These are phyloP conservation scores for Podila epigama DNA, from an alignment of 192 early-diverging fungal species.

Conservation along the genomic window DNA sequence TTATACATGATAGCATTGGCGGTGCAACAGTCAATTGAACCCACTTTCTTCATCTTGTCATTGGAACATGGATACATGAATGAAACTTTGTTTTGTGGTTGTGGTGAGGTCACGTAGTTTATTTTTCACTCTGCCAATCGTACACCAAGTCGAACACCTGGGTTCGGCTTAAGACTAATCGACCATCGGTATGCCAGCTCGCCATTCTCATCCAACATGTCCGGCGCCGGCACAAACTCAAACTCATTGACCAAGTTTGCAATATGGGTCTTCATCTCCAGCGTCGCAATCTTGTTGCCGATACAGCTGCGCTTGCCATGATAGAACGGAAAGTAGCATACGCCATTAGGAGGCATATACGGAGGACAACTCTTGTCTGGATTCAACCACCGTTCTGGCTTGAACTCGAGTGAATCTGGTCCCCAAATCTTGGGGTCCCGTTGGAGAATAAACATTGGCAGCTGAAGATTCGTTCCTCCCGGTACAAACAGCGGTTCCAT, in stretches of 20 bases:
- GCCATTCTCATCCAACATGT: constrained; percentile 15
- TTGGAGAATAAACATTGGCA: constrained; percentile 56
- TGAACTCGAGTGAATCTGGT: constrained; percentile 40
- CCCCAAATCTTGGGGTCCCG: constrained; percentile 48
- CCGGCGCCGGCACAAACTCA: constrained; percentile 55
- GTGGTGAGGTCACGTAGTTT: not conserved
- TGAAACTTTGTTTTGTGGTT: not conserved
- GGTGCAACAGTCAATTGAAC: too few species aligned
- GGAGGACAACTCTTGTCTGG: constrained; percentile 13
- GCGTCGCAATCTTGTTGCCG: constrained; percentile 59
- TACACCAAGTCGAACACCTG: constrained; percentile 23
- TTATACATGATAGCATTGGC: too few species aligned
- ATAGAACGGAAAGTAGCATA: constrained; percentile 55
- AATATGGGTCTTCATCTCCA: constrained; percentile 62
- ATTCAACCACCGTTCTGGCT: constrained; percentile 53
- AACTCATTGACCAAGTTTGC: constrained; percentile 53
- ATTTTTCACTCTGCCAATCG: constrained; percentile 18
- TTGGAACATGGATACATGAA: not conserved
- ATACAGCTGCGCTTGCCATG: constrained; percentile 62
- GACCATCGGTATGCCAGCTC: constrained; percentile 36
- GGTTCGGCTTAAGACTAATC: constrained; percentile 32
- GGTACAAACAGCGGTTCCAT: constrained; percentile 40
- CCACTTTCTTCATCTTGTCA: not conserved
- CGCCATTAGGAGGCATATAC: constrained; percentile 36
- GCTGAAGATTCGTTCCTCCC: constrained; percentile 41